phyloP scores from a whole-genome alignment of 352 stramenopile genomes.

The Phytopythium ostracodes region DNA sequence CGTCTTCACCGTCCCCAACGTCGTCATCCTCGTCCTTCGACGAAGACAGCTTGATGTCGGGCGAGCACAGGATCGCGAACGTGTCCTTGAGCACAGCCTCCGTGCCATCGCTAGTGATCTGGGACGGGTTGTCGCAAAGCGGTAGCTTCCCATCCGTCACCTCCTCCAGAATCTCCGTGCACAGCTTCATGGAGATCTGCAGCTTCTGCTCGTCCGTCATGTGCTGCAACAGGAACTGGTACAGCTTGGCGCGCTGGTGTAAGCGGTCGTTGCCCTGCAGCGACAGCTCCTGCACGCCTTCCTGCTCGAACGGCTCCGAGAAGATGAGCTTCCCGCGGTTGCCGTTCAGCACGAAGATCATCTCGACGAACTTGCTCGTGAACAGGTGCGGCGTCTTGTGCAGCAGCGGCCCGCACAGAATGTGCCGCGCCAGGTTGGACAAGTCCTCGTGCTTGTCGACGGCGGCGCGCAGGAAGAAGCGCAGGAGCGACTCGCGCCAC shows the following conservation, averaged over 20 bases:
- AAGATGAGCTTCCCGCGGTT: slow-evolving; percentile 61
- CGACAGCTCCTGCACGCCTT: slow-evolving; percentile 60
- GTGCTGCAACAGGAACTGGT: slow-evolving; percentile 92
- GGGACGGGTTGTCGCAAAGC: slow-evolving; percentile 65
- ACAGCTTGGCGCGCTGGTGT: slow-evolving; percentile 84
- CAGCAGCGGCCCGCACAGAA: slow-evolving; percentile 89
- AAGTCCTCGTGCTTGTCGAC: slow-evolving; percentile 94
- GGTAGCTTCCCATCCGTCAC: slow-evolving; percentile 78
- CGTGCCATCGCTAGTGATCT: slow-evolving; percentile 79
- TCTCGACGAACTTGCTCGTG: slow-evolving; percentile 96
- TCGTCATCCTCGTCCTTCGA: slow-evolving; percentile 53
- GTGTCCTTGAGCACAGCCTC: slow-evolving; percentile 88
- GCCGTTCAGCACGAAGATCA: slow-evolving; percentile 96
- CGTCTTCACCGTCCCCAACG: slow-evolving; percentile 60
- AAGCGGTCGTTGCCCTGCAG: slow-evolving; percentile 54
- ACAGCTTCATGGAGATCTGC: slow-evolving; percentile 93
- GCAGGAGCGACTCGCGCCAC: slow-evolving; percentile 94
- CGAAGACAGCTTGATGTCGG: slow-evolving; percentile 82
- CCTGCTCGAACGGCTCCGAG: slow-evolving; percentile 54
- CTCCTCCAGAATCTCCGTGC: slow-evolving; percentile 91
- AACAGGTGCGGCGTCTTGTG: slow-evolving; percentile 93
- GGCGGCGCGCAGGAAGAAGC: slow-evolving; percentile 93
- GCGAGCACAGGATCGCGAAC: slow-evolving; percentile 82
- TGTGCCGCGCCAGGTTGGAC: slow-evolving; percentile 89
- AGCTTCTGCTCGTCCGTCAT: slow-evolving; percentile 97